Conservation (phyloP, 176 grass and related monocot species). For the Oryza meridionalis region DNA sequence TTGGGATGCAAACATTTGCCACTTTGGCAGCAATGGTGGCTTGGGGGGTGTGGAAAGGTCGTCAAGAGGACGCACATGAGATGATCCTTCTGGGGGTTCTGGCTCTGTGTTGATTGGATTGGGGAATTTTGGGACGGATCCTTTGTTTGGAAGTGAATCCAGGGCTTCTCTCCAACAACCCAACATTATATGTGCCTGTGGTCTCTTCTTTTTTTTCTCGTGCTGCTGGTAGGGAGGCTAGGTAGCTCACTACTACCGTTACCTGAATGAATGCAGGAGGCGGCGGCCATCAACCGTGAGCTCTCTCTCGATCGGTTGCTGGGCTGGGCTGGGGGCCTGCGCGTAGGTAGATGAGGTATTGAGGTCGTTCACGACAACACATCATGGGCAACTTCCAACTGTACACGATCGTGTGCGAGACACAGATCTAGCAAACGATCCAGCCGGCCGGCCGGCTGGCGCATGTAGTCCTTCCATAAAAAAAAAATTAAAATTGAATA, state of each 20-base stretch:
- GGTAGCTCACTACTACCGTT: background rate
- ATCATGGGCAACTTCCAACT: background rate
- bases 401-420: background rate
- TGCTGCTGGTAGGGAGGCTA: background rate
- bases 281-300: background rate
- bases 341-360: background rate
- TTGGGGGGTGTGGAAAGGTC: background rate
- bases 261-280: background rate
- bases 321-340: background rate
- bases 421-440: background rate
- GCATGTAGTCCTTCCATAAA: too few relatives aligned
- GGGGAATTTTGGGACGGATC: background rate
- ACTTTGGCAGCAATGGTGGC: too few relatives aligned
- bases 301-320: background rate
- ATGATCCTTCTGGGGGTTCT: background rate
- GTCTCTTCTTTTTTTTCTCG: background rate
- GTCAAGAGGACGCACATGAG: background rate
- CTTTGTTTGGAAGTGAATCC: slow-evolving; percentile 24
- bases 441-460: background rate
- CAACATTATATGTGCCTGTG: background rate
- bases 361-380: background rate
- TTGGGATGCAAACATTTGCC: background rate
- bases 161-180: background rate
- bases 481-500: too few relatives aligned
- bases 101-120: background rate